Base-by-base conservation (phyloP, 129 eudicot species). In the Ambrosia trifida region DNA sequence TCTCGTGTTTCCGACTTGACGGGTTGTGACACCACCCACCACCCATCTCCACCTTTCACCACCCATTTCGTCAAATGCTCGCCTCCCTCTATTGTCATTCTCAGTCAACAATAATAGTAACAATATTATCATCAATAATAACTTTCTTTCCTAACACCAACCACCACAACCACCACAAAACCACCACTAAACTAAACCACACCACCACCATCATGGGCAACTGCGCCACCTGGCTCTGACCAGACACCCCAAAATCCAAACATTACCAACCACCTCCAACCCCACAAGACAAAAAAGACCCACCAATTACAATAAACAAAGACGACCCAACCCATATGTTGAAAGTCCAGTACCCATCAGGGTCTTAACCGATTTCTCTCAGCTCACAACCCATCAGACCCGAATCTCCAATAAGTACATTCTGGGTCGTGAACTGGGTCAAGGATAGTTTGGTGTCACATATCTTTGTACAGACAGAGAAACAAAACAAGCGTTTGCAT, bases 391-490 rank as follows among this genome's bases (percentile, higher is more conserved):
- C 16, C 83, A 77, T 71, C 83, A 84, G 65, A 81, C 87, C 28
- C 83, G 86, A 4, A 85, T 94, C 66, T 72, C 85, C 59, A 96
- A 94, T 72, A 94, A 89, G 80, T 94, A 94, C 72, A 69, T 85
- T 2, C 83, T 94, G 3, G 98, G 96, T 6, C 92, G 92, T 7
- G 98, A 94, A 59, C 78, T 94, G 65, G 98, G 98, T 5, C 88
- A 97, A 5, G 98, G 98, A 1, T 96, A 94, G 38, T 94, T 94
- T 51, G 98, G 98, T 10, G 77, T 94, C 13, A 94, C 98, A 5
- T 90, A 94, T 66, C 85, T 94, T 7, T 94, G 98, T 33, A 94
- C 97, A n/a, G 96, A 94, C 57, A 70, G 92, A 46, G 95, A 87
- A 69, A 89, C 96, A 35, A 76, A 85, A 36, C 82, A 83, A 13